Conservation (phyloP, 352 stramenopile genomes). For the Phytophthora capsici region DNA sequence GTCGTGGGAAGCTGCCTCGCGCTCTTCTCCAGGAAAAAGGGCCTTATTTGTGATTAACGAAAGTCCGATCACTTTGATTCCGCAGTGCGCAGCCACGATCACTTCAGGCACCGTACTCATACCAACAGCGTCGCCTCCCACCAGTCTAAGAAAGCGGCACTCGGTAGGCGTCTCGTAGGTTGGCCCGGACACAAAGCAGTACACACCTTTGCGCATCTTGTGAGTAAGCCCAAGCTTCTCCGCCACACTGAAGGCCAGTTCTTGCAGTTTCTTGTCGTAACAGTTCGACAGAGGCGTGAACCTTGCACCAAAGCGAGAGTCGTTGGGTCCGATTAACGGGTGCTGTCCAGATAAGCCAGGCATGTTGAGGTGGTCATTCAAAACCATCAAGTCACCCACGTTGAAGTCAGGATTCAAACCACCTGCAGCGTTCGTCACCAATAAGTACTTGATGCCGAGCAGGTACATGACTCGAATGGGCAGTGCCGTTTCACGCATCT, state of each 20-base stretch:
- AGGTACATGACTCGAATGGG: conserved; percentile 96
- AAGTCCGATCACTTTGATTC: conserved; percentile 95
- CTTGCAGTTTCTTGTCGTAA: conserved; percentile 92
- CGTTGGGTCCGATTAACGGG: conserved; percentile 95
- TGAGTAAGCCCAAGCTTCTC: conserved; percentile 80
- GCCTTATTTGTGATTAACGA: conserved; percentile 97
- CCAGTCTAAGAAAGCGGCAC: conserved; percentile 91
- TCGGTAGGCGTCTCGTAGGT: conserved; percentile 97
- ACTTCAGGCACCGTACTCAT: conserved; percentile 98
- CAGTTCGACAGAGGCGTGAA: conserved; percentile 96
- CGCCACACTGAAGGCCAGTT: conserved; percentile 82
- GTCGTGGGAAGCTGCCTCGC: conserved; percentile 87
- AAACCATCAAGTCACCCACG: conserved; percentile 97
- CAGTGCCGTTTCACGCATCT: conserved; percentile 94
- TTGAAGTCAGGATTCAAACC: conserved; percentile 94
- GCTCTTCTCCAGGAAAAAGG: conserved; percentile 84
- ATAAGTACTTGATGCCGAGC: conserved; percentile 94
- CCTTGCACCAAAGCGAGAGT: conserved; percentile 93
- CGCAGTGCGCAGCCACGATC: conserved; percentile 95
- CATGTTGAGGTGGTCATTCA: conserved; percentile 97
- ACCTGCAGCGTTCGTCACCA: conserved; percentile 97
- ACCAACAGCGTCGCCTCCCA: conserved; percentile 94
- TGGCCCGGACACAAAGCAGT: conserved; percentile 97
- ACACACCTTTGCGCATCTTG: conserved; percentile 90
- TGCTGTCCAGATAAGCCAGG: conserved; percentile 93